Conservation (phyloP, 2,329 filamentous ascomycete genomes). For the Sclerotinia sclerotiorum region DNA sequence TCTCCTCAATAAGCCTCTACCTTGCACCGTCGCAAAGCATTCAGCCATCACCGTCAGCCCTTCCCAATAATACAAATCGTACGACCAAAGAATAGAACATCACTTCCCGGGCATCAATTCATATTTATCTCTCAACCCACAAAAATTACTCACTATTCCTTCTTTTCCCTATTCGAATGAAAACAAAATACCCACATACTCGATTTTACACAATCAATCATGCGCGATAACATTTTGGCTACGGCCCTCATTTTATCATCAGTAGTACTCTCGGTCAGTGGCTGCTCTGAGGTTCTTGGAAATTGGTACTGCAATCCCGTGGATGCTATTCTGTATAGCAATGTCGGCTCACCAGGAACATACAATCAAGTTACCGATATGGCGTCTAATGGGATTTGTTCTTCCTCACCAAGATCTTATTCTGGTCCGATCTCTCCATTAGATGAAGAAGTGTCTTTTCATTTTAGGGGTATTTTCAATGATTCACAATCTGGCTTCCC, state of each 20-base stretch:
- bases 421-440: conserved; percentile 64
- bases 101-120: neutral
- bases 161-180: conserved; percentile 1
- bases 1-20: neutral
- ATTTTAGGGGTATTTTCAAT: conserved; percentile 20
- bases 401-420: conserved; percentile 52
- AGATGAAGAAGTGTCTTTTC: conserved; percentile 60
- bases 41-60: neutral
- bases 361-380: conserved; percentile 67
- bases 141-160: neutral
- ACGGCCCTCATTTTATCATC: conserved; percentile 4
- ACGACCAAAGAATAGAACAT: neutral
- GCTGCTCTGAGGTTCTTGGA: conserved; percentile 39
- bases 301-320: conserved; percentile 69
- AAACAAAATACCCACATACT: neutral
- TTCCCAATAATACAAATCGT: neutral
- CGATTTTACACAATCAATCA: neutral
- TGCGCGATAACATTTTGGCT: conserved; percentile 19
- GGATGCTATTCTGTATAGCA: conserved; percentile 64
- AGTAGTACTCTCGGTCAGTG: neutral
- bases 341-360: conserved; percentile 57
- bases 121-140: neutral
- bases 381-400: conserved; percentile 55
- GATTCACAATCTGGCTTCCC: neutral
- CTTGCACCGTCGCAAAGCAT: neutral